phyloP scores from a whole-genome alignment of 2,329 filamentous ascomycete species.

The Pseudogymnoascus sp. region DNA sequence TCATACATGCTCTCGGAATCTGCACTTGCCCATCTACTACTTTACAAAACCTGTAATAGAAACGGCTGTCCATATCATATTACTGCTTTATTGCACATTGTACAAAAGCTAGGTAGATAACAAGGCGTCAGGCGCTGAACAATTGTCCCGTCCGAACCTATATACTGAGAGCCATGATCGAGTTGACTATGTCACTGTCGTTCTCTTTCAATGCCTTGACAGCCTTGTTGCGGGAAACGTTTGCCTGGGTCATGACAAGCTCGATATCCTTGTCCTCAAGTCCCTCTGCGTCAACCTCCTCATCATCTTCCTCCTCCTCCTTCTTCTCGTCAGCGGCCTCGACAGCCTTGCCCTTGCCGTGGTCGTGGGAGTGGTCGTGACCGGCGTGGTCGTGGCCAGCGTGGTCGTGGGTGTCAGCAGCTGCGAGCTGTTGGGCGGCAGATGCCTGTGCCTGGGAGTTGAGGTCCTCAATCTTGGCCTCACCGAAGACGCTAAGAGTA shows the following conservation, averaged over 20 bases:
- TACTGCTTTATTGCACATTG: constrained; percentile 6
- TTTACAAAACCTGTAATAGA: constrained; percentile 4
- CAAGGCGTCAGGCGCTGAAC: constrained; percentile 3
- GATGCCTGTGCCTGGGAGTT: constrained; percentile 97
- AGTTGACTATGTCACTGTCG: constrained; percentile 99
- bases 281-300: constrained; percentile 90
- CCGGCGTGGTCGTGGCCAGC: constrained; percentile 51
- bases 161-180: constrained; percentile 96
- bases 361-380: constrained; percentile 67
- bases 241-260: constrained; percentile 96
- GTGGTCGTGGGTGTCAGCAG: constrained; percentile 47
- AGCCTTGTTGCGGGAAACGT: constrained; percentile 94
- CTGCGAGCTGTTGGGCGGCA: constrained; percentile 90
- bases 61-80: constrained; percentile 6
- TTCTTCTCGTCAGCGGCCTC: constrained; percentile 65
- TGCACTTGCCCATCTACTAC: constrained; percentile 2
- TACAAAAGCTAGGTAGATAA: constrained; percentile 7
- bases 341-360: constrained; percentile 56
- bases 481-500: constrained; percentile 79
- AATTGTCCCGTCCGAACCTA: constrained; percentile 33
- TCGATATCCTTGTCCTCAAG: constrained; percentile 99
- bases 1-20: constrained; percentile 4
- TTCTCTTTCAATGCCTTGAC: constrained; percentile 99
- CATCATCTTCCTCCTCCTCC: constrained; percentile 82
- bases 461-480: constrained; percentile 99